Evolutionary conservation across 371 early-diverging fungal species (phyloP).

Genomic region (Batkoa obscura): DNA sequence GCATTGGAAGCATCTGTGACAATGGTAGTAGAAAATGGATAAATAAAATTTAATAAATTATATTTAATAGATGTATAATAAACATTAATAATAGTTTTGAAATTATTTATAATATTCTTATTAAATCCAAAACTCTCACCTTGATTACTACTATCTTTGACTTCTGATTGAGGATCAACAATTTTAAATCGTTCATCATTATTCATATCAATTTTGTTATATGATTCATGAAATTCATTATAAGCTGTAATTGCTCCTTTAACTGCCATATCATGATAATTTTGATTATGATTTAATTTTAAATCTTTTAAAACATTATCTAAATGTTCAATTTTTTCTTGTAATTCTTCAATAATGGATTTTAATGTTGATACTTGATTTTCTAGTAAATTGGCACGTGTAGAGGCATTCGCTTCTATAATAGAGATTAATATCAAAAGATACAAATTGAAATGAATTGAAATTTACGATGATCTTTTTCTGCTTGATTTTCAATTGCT

Average conservation of each 20-base stretch:
- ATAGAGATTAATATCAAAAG: not conserved
- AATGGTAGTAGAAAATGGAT: too few relatives aligned
- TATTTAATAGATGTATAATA: not conserved
- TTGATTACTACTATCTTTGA: not conserved
- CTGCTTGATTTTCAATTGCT: constrained; percentile 12
- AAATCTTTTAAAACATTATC: constrained; percentile 27
- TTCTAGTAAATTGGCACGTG: constrained; percentile 9
- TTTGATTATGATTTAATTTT: constrained; percentile 49
- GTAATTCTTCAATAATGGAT: constrained; percentile 14
- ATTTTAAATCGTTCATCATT: not conserved
- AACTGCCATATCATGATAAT: constrained; percentile 59
- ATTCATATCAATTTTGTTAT: not conserved
- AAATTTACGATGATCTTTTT: constrained; percentile 7
- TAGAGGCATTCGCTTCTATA: constrained; percentile 8
- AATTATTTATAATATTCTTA: not conserved
- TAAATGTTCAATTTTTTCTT: constrained; percentile 18
- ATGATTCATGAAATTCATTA: constrained; percentile 24
- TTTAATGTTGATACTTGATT: constrained; percentile 9
- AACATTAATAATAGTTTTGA: not conserved
- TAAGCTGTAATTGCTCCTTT: constrained; percentile 35
- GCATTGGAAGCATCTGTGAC: constrained; percentile 10
- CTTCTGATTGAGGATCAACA: not conserved
- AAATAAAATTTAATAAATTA: too few relatives aligned
- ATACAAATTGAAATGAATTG: not conserved
- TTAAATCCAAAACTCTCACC: not conserved